Percentiles rank a stretch among this genome's conserved stretches.
Evolutionary conservation across 208 protist genomes (phyloP).

Genomic region (Acanthamoeba royreba): DNA sequence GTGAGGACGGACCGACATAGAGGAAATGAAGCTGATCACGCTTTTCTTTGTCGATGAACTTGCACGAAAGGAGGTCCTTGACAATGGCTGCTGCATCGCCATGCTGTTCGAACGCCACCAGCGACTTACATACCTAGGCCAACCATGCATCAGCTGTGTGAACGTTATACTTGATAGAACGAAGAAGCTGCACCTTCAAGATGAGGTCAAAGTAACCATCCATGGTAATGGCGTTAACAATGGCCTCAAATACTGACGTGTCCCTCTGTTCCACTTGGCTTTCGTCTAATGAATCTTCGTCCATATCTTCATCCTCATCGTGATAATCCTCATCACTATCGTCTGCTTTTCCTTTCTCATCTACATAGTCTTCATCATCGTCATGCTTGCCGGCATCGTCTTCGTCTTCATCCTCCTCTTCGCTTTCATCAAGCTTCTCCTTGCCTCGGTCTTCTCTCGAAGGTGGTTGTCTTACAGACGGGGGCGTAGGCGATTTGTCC

Average conservation of each 20-base stretch:
- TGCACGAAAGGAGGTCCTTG: constrained; percentile 7
- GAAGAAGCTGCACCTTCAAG: constrained; percentile 5
- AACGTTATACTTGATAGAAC: neutral
- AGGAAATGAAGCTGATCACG: neutral
- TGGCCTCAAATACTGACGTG: constrained; percentile 26
- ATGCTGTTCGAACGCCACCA: neutral
- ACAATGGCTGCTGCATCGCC: neutral
- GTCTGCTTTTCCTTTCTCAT: neutral
- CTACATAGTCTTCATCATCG: too few species aligned
- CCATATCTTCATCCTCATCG: neutral
- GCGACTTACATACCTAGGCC: neutral
- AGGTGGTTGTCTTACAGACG: too few species aligned
- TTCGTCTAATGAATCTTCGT: neutral
- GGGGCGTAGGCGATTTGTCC: too few species aligned
- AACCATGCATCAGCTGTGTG: neutral
- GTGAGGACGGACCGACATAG: neutral
- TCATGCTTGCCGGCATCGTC: too few species aligned
- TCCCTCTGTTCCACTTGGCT: neutral
- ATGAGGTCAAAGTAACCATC: constrained; percentile 15
- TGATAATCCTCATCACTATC: neutral
- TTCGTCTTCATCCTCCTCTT: too few species aligned
- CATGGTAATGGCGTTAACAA: neutral
- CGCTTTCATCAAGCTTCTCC: too few species aligned
- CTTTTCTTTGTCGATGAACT: neutral
- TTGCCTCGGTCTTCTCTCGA: too few species aligned